These are phyloP conservation scores for Leucocoprinus birnbaumii DNA, from an alignment of 768 basidiomycete species.

Conservation along the genomic window DNA sequence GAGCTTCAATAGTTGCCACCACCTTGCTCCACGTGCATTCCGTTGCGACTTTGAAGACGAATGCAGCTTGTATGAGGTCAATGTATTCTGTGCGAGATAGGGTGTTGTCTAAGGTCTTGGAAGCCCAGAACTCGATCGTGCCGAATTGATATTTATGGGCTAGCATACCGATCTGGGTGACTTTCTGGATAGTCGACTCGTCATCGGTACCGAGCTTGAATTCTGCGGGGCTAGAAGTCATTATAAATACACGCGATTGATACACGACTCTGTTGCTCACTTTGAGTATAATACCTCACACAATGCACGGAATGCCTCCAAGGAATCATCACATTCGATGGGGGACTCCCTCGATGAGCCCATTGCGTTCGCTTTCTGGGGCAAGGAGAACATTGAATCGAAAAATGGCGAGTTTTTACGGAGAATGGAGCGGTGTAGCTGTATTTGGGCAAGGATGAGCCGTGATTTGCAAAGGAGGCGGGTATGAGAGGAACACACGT, in stretches of 20 bases:
- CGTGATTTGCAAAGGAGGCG: background rate
- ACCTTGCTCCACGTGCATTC: no score
- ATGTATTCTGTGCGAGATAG: no score
- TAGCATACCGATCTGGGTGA: background rate
- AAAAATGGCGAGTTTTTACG: background rate
- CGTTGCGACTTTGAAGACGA: no score
- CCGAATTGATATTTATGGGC: slow-evolving; percentile 2
- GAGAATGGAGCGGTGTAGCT: background rate
- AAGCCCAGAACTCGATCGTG: background rate
- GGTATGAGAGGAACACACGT: background rate
- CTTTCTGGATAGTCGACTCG: no score
- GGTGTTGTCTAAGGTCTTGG: background rate
- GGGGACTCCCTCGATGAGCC: background rate
- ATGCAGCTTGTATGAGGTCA: no score
- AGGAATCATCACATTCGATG: background rate
- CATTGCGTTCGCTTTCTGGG: background rate
- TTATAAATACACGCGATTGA: no score
- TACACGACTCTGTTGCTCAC: no score
- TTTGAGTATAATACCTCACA: slow-evolving; percentile 2
- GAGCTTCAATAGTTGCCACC: no score
- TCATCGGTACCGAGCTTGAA: no score
- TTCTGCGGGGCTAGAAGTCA: no score
- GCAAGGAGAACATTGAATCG: background rate
- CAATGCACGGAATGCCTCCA: background rate
- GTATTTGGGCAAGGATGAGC: background rate